Evolutionary conservation across 768 basidiomycete species (phyloP), one percentile per base, ranked within the genome.

Genomic region (Leccinum rimulosum): DNA sequence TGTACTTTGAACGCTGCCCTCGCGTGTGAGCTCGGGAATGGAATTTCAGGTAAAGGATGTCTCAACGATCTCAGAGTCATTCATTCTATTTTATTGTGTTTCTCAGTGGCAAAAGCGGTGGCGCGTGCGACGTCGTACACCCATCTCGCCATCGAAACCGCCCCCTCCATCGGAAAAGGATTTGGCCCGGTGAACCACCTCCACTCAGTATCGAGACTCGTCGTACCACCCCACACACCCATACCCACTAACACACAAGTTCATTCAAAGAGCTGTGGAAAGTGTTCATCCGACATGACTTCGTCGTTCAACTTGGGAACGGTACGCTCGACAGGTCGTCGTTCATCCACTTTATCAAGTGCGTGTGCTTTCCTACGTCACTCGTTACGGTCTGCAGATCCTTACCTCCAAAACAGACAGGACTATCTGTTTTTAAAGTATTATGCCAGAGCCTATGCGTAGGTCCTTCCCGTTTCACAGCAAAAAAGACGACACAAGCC

Each of bases 271-370:
- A 72, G 6, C 75, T 81, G 4, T 91, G 94, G 92, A 83, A 83
- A 59, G 75, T 77, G 54, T 95, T 90, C 64, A 86, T 95, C 0
- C 75, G 91, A 65, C 95, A 98, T 65, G 84, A 88, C 2, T 97
- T 96, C 64, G 91, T 95, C 30, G 77, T 79, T 56, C 82, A 84
- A 51, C 79, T 97, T 0, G 93, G 89, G 1, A 74, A 79, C 52
- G 94, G 93, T 0, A 87, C 83, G 1, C 80, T 95, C 2, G 77
- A 83, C 0, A 75, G 73, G 40, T 77, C 83, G 19, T 75, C 79
- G 25, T 98, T 96, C 71, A 66, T 89, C 14, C 86, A 94, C 67
- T 97, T 95, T 69, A 87, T 96, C 73, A 88, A 86, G 90, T 92
- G 57, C 54, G 84, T 63, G 6, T 17, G 6, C 14, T 27, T 49